These are phyloP conservation scores for Moringa oleifera DNA, from an alignment of 345 rosid species.

Conservation along the genomic window DNA sequence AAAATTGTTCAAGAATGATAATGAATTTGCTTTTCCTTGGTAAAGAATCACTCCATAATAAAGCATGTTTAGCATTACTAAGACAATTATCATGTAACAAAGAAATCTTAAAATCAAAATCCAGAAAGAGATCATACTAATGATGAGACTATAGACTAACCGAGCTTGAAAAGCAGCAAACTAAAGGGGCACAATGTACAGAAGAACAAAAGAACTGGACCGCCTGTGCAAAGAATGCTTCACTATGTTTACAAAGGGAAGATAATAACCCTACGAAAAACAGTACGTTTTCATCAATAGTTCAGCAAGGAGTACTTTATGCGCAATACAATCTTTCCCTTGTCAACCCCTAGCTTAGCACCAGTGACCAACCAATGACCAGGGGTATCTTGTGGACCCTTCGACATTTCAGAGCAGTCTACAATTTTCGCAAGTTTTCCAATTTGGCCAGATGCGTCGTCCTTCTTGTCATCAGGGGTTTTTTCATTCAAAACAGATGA, in stretches of 20 bases:
- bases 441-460: slow-evolving; percentile 47
- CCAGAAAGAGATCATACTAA: not conserved
- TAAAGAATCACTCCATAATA: too few relatives aligned
- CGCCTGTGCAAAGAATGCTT: slow-evolving; percentile 64
- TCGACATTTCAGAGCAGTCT: slow-evolving; percentile 75
- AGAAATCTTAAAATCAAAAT: not conserved
- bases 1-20: too few relatives aligned
- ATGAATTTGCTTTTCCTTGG: too few relatives aligned
- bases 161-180: slow-evolving; percentile 1
- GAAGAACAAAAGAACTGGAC: slow-evolving; percentile 32
- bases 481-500: slow-evolving; percentile 44
- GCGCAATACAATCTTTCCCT: slow-evolving; percentile 85
- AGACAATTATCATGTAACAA: not conserved
- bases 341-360: slow-evolving; percentile 92
- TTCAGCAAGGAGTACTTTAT: slow-evolving; percentile 89
- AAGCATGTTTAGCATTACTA: not conserved
- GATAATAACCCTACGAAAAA: slow-evolving; percentile 19
- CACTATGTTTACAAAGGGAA: slow-evolving; percentile 30
- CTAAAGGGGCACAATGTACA: slow-evolving; percentile 38
- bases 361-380: slow-evolving; percentile 99
- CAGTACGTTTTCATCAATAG: slow-evolving; percentile 38
- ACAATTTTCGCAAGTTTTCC: slow-evolving; percentile 79
- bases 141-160: not conserved
- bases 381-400: slow-evolving; percentile 90
- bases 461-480: slow-evolving; percentile 48